phyloP scores from a whole-genome alignment of 768 basidiomycete genomes.

The Pleurotus citrinopileatus region DNA sequence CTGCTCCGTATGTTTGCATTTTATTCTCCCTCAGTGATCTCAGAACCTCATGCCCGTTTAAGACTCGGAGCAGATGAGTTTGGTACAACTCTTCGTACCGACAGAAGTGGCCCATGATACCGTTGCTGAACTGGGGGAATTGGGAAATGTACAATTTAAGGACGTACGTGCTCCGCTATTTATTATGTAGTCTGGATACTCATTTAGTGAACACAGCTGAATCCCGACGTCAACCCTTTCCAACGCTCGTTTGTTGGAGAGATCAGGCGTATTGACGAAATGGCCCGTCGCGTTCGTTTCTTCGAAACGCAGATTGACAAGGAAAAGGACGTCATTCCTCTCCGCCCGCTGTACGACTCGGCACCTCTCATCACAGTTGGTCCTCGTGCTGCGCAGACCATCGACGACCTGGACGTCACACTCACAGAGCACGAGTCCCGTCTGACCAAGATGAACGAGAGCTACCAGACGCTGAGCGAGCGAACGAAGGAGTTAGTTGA shows the following conservation, averaged over 20 bases:
- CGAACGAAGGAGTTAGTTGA: conserved; percentile 86
- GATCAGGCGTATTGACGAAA: conserved; percentile 93
- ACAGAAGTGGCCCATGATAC: conserved; percentile 98
- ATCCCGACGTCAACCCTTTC: conserved; percentile 93
- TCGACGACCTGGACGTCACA: conserved; percentile 90
- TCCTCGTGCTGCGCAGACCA: conserved; percentile 87
- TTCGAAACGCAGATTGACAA: conserved; percentile 84
- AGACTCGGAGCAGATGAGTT: conserved; percentile 98
- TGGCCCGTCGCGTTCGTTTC: conserved; percentile 92
- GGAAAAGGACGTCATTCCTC: conserved; percentile 77
- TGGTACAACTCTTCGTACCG: conserved; percentile 95
- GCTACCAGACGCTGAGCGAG: conserved; percentile 85
- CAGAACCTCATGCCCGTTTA: conserved; percentile 10
- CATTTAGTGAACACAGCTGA: conserved; percentile 54
- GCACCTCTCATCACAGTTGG: conserved; percentile 86
- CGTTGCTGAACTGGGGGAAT: conserved; percentile 91
- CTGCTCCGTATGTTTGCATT: conserved; percentile 64
- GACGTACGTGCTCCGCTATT: conserved; percentile 57
- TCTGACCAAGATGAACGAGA: conserved; percentile 87
- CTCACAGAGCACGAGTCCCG: conserved; percentile 85
- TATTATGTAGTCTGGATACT: neutral
- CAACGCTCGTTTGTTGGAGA: conserved; percentile 98
- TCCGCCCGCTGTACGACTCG: conserved; percentile 85
- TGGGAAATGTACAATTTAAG: conserved; percentile 96
- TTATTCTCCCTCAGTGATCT: conserved; percentile 9